These are phyloP conservation scores for Gliomastix tumulicola DNA, from an alignment of 2,329 filamentous ascomycete genomes.

Conservation along the genomic window DNA sequence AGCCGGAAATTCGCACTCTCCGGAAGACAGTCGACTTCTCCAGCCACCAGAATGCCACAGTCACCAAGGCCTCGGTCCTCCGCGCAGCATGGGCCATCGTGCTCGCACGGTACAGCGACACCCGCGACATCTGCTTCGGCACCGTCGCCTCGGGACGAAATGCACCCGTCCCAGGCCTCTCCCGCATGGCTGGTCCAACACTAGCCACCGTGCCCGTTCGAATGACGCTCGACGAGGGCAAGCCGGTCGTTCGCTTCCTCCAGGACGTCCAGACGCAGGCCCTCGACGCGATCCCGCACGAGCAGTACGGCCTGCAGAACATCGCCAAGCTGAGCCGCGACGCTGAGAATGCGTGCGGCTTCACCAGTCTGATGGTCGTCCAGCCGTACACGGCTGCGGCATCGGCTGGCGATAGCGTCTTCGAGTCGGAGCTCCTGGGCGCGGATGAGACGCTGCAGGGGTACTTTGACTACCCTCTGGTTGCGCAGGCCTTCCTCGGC, in stretches of 20 bases:
- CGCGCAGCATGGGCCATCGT: slow-evolving; percentile 19
- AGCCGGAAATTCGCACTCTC: too few relatives aligned
- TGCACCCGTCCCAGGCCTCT: slow-evolving; percentile 11
- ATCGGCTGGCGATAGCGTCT: neutral
- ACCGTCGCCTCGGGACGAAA: slow-evolving; percentile 13
- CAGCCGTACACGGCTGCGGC: slow-evolving; percentile 3
- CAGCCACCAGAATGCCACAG: slow-evolving; percentile 2
- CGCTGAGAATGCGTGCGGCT: slow-evolving; percentile 4
- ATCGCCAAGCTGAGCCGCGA: slow-evolving; percentile 11
- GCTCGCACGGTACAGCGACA: slow-evolving; percentile 8
- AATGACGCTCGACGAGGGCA: slow-evolving; percentile 1
- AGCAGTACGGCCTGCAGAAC: slow-evolving; percentile 16
- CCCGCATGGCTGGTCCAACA: slow-evolving; percentile 11
- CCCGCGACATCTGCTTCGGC: slow-evolving; percentile 14
- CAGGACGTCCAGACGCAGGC: slow-evolving; percentile 11
- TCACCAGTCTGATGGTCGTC: slow-evolving; percentile 7
- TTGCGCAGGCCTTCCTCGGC: slow-evolving; percentile 1
- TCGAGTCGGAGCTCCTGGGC: neutral
- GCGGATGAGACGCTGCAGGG: neutral
- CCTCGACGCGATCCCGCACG: slow-evolving; percentile 12
- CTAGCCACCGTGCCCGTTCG: slow-evolving; percentile 12
- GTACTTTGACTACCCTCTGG: slow-evolving; percentile 6
- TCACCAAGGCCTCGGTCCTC: slow-evolving; percentile 11
- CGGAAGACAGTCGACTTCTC: neutral
- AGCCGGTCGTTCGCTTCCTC: slow-evolving; percentile 5